A percentile compares a stretch with the other conserved stretches of the same genome.
Evolutionary conservation across 768 basidiomycete genomes (phyloP).

Genomic region (Strobilomyces dryophilus): DNA sequence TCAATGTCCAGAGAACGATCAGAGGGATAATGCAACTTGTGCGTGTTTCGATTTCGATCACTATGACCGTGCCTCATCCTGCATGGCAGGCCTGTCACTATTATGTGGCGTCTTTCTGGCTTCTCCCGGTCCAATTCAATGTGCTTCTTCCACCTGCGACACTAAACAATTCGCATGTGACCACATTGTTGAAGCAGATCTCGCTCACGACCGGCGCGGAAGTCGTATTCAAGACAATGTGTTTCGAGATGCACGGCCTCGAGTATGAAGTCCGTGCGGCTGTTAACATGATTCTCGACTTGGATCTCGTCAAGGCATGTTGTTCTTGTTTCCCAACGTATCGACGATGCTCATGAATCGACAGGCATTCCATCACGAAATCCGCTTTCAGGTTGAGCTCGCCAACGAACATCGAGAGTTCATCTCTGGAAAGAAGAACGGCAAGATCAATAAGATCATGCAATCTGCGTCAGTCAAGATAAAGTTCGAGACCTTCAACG

Average conservation of each 20-base stretch:
- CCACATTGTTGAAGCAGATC: slow-evolving; percentile 81
- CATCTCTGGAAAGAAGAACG: slow-evolving; percentile 98
- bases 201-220: slow-evolving; percentile 87
- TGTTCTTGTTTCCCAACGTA: not conserved
- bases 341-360: not conserved
- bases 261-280: slow-evolving; percentile 89
- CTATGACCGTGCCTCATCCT: slow-evolving; percentile 13
- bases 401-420: slow-evolving; percentile 98
- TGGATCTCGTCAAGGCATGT: slow-evolving; percentile 86
- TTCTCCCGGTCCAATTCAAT: slow-evolving; percentile 91
- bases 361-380: slow-evolving; percentile 93
- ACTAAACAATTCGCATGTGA: slow-evolving; percentile 78
- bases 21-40: slow-evolving; percentile 93
- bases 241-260: slow-evolving; percentile 94
- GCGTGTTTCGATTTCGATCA: slow-evolving; percentile 30
- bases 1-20: slow-evolving; percentile 92
- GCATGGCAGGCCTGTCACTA: slow-evolving; percentile 72
- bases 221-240: slow-evolving; percentile 94
- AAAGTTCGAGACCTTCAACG: slow-evolving; percentile 98
- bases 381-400: slow-evolving; percentile 96
- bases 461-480: slow-evolving; percentile 96
- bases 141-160: slow-evolving; percentile 80
- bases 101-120: slow-evolving; percentile 97
- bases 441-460: slow-evolving; percentile 99
- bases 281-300: slow-evolving; percentile 79